Percentiles rank a stretch among this genome's conserved stretches.
phyloP scores from a whole-genome alignment of 257 asterid genomes.

The Solanum paucissectum region DNA sequence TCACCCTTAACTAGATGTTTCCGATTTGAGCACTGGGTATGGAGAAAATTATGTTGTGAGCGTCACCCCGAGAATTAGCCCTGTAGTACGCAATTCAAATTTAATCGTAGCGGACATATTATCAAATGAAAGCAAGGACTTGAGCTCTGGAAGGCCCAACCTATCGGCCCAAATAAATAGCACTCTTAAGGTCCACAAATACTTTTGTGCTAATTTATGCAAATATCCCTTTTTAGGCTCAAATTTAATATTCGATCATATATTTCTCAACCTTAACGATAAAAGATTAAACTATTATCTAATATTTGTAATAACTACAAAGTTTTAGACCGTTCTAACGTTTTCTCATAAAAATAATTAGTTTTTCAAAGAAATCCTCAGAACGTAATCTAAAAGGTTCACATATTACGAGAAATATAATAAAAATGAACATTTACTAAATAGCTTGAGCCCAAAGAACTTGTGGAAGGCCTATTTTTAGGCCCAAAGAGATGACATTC shows the following conservation, averaged over 20 bases:
- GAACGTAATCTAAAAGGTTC: not conserved
- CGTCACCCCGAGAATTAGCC: not conserved
- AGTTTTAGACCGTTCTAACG: not conserved
- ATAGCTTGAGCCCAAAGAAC: not conserved
- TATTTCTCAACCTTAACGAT: not conserved
- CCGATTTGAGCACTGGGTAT: rapidly evolving
- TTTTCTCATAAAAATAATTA: not conserved
- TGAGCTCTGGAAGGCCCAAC: not conserved
- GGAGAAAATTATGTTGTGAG: not conserved
- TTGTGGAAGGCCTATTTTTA: not conserved
- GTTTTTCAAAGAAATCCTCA: not conserved
- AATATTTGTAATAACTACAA: not conserved
- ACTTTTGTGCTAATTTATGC: not conserved
- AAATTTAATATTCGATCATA: not conserved
- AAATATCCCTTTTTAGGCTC: not conserved
- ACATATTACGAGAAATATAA: not conserved
- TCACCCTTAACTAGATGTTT: too few species aligned
- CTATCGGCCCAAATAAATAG: not conserved
- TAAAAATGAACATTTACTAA: not conserved
- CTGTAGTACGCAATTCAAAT: too few species aligned
- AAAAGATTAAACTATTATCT: not conserved
- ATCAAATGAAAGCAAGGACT: not conserved
- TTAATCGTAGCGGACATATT: too few species aligned
- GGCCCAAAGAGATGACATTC: not conserved
- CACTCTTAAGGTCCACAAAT: not conserved